Evolutionary conservation across 495 filamentous ascomycete species (phyloP).

Genomic region (Polyplosphaeria fusca): DNA sequence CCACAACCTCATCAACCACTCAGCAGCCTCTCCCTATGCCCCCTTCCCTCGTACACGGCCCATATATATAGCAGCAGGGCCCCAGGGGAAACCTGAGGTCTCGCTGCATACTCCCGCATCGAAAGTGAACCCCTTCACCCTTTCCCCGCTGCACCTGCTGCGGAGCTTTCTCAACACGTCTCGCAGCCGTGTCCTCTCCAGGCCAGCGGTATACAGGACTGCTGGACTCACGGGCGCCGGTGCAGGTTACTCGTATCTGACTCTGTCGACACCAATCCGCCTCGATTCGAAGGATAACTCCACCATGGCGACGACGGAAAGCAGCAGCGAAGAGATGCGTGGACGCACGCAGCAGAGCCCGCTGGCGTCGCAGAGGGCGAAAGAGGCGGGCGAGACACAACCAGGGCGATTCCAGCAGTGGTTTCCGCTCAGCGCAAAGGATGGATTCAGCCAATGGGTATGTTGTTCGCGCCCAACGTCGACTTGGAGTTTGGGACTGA

Average conservation of each 20-base stretch:
- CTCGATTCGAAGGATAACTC: conserved; percentile 17
- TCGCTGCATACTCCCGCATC: conserved; percentile 6
- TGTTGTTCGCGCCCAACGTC: conserved; percentile 31
- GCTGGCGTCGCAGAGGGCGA: conserved; percentile 52
- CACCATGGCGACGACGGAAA: conserved; percentile 37
- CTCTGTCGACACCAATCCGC: conserved; percentile 14
- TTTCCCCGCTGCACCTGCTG: conserved; percentile 33
- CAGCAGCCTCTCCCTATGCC: background rate
- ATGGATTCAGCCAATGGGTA: conserved; percentile 91
- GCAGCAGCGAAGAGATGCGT: conserved; percentile 35
- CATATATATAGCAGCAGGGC: conserved; percentile 13
- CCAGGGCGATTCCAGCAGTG: conserved; percentile 42
- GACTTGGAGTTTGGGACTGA: conserved; percentile 5
- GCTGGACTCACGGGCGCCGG: conserved; percentile 20
- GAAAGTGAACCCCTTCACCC: conserved; percentile 28
- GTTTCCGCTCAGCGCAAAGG: conserved; percentile 88
- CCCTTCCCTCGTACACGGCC: background rate
- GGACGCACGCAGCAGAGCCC: conserved; percentile 47
- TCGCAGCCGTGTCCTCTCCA: conserved; percentile 1
- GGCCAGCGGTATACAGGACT: conserved; percentile 8
- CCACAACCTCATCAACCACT: background rate
- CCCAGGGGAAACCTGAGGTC: conserved; percentile 19
- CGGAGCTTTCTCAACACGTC: conserved; percentile 5
- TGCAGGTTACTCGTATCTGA: conserved; percentile 10
- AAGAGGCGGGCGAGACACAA: conserved; percentile 37